phyloP scores from a whole-genome alignment of 257 asterid species.

The Ajuga chamaepitys region DNA sequence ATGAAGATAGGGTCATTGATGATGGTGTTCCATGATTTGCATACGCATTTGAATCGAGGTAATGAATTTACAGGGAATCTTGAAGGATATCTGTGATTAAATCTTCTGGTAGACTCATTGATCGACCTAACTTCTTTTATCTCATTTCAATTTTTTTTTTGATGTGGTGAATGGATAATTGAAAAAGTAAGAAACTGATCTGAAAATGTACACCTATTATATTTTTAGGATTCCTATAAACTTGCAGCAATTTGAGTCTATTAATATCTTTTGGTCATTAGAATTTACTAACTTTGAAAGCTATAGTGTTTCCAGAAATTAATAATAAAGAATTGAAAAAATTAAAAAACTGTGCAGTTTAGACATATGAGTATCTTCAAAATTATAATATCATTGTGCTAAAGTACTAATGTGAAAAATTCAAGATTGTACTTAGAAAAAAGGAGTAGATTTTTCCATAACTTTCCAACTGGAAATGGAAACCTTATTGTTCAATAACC shows the following conservation, averaged over 20 bases:
- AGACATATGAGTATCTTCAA: not conserved
- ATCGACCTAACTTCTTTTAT: not conserved
- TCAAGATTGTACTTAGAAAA: too few relatives aligned
- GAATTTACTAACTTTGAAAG: not conserved
- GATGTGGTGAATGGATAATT: not conserved
- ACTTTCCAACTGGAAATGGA: not conserved
- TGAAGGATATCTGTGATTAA: slow-evolving; percentile 34
- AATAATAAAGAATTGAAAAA: too few relatives aligned
- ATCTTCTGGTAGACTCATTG: slow-evolving; percentile 39
- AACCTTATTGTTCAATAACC: not conserved
- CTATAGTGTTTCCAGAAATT: not conserved
- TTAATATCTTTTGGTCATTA: not conserved
- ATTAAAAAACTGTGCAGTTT: too few relatives aligned
- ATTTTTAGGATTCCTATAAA: slow-evolving; percentile 2
- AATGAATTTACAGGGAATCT: slow-evolving; percentile 29
- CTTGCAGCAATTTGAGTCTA: not conserved
- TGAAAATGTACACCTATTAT: slow-evolving; percentile 12
- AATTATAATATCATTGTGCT: too few relatives aligned
- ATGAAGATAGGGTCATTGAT: slow-evolving; percentile 27
- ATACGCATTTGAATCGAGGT: slow-evolving; percentile 36
- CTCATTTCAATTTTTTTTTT: not conserved
- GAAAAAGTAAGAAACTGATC: not conserved
- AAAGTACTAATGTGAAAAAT: too few relatives aligned
- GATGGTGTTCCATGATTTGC: slow-evolving; percentile 36
- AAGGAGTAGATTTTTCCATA: too few relatives aligned